Evolutionary conservation across 768 basidiomycete genomes (phyloP), one percentile per base, ranked within the genome.

Genomic region (Phlebiopsis flavidoalba): DNA sequence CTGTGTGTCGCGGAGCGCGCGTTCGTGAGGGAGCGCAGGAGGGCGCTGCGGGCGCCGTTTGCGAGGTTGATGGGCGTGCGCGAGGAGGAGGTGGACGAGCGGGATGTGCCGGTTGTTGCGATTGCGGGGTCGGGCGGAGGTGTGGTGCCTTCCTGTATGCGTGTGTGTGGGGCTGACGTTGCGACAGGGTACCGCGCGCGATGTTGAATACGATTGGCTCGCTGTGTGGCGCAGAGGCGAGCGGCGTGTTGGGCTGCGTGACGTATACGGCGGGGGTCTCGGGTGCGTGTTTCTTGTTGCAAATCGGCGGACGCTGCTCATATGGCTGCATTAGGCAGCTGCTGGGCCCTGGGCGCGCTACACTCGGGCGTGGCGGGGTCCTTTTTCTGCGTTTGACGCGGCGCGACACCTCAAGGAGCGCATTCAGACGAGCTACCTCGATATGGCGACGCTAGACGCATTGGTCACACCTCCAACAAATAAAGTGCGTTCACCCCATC

Each of bases 121-220:
- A 64, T 70, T 21, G 69, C 69, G 10, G 69, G 69, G 2, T 70
- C 69, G 2, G 69, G 69, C 2, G 69, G 69, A 46, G 69, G 69
- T 70, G 45, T 24, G 63, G 26, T 6, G 26, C n/a, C n/a, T 31
- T 6, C 26, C 2, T 63, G 11, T 46, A 6, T 14, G 15, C 22
- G 35, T 3, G 0, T 19, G 3, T 45, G 11, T 7, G n/a, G 17
- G 7, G 8, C 11, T 40, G n/a, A n/a, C 43, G 19, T n/a, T 60
- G 47, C 31, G 2, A 12, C 45, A 70, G 69, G 69, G 5, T 70
- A 61, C 46, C 66, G 69, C 3, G 69, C 3, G 69, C 69, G n/a
- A 68, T 68, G 67, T 57, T 70, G 40, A 70, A 67, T 43, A 70
- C 69, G 7, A 50, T 64, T 2, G 69, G 69, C 0, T 67, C 67